Conservation (phyloP, 1,284 basidiomycete genomes). For the Heterobasidion parviporum region DNA sequence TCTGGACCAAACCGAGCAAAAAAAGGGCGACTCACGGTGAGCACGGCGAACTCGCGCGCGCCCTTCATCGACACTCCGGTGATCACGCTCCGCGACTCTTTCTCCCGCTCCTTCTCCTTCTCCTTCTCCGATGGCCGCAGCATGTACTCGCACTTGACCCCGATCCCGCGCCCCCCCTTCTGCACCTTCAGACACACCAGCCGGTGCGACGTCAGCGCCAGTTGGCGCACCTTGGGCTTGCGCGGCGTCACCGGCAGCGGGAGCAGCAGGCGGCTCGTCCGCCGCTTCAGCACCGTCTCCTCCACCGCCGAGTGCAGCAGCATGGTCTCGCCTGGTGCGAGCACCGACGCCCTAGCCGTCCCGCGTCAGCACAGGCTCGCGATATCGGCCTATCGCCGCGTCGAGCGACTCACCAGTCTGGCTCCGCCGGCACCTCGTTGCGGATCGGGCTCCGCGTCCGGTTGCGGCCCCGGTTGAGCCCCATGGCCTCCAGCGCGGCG, state of each 20-base stretch:
- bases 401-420: constrained; percentile 32
- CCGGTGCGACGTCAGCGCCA: constrained; percentile 51
- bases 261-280: constrained; percentile 50
- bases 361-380: not conserved
- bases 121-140: constrained; percentile 27
- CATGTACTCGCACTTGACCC: constrained; percentile 43
- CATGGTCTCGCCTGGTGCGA: constrained; percentile 38
- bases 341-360: constrained; percentile 27
- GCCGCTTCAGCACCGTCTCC: constrained; percentile 42
- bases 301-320: constrained; percentile 47
- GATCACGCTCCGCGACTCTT: constrained; percentile 27
- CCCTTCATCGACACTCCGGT: constrained; percentile 44
- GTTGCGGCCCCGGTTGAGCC: constrained; percentile 41
- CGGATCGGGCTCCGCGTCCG: constrained; percentile 45
- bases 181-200: constrained; percentile 47
- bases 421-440: constrained; percentile 19
- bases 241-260: constrained; percentile 43
- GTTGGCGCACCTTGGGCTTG: constrained; percentile 44
- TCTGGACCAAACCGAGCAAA: not conserved
- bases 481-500: constrained; percentile 24
- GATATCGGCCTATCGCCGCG: not conserved
- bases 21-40: constrained; percentile 37
- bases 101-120: constrained; percentile 20
- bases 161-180: constrained; percentile 26
- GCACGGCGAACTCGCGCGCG: constrained; percentile 52